phyloP scores from a whole-genome alignment of 2,329 filamentous ascomycete species.

The Arachnopeziza araneosa region DNA sequence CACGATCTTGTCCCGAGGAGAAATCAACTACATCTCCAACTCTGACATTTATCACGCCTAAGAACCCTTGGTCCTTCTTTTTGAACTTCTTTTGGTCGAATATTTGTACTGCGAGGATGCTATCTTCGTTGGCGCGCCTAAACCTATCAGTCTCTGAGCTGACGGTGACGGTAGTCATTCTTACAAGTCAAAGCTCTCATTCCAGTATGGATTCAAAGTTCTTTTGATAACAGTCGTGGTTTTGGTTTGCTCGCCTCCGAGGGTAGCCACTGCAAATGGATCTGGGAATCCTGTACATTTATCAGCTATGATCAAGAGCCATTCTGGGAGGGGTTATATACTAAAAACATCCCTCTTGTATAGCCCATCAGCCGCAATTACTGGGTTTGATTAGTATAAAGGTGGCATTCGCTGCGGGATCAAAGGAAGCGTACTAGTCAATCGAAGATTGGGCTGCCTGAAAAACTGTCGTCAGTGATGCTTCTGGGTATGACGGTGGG shows the following conservation, averaged over 20 bases:
- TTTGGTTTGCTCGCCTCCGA: slow-evolving; percentile 96
- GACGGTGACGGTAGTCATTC: slow-evolving; percentile 16
- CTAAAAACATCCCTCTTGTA: slow-evolving; percentile 99
- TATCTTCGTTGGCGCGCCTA: slow-evolving; percentile 88
- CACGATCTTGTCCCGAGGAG: slow-evolving; percentile 85
- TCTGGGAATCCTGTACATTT: slow-evolving; percentile 76
- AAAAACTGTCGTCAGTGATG: slow-evolving; percentile 25
- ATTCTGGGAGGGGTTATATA: slow-evolving; percentile 46
- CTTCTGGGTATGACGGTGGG: slow-evolving; percentile 10
- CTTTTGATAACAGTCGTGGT: slow-evolving; percentile 97
- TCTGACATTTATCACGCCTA: slow-evolving; percentile 95
- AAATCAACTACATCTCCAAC: slow-evolving; percentile 93
- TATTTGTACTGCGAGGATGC: slow-evolving; percentile 94
- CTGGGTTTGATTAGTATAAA: slow-evolving; percentile 48
- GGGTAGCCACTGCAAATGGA: slow-evolving; percentile 93
- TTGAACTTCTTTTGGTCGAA: slow-evolving; percentile 99
- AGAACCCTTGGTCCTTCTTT: slow-evolving; percentile 99
- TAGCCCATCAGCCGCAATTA: slow-evolving; percentile 96
- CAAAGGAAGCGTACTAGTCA: slow-evolving; percentile 66
- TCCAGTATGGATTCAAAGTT: slow-evolving; percentile 99
- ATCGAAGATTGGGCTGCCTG: slow-evolving; percentile 80
- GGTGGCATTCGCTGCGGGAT: not conserved
- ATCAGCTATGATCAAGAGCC: slow-evolving; percentile 11
- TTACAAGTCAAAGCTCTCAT: slow-evolving; percentile 97
- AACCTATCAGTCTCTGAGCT: slow-evolving; percentile 5